Evolutionary conservation across 192 early-diverging fungal species (phyloP).

Genomic region (Coemansia sp.): DNA sequence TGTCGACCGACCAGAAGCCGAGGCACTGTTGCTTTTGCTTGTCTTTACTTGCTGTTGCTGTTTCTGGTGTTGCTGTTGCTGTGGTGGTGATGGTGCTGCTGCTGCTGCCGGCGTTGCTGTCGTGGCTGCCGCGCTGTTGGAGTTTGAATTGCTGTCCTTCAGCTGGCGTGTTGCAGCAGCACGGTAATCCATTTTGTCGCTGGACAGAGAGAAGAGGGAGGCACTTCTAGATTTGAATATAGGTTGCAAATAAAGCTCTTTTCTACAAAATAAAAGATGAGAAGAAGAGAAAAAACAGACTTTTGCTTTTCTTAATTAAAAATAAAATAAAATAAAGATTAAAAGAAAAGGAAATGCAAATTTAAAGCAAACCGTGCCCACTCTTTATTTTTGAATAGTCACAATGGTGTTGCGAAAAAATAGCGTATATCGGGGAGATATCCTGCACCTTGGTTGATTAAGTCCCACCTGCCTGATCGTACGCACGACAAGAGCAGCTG

Average conservation of each 20-base stretch:
- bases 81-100: slow-evolving; percentile 4
- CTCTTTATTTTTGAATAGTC: no score
- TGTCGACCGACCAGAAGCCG: not conserved
- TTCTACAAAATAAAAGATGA: not conserved
- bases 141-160: slow-evolving; percentile 24
- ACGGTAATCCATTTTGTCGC: slow-evolving; percentile 40
- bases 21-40: slow-evolving; percentile 6
- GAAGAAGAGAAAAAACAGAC: not conserved
- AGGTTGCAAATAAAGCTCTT: no score
- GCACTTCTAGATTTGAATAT: not conserved
- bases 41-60: no score
- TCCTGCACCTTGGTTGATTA: no score
- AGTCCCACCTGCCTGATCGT: no score
- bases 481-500: no score
- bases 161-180: slow-evolving; percentile 46
- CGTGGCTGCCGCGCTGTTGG: slow-evolving; percentile 9
- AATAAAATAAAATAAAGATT: not conserved
- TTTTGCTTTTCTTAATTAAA: not conserved
- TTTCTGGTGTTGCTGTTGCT: slow-evolving; percentile 2
- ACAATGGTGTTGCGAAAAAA: no score
- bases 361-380: no score
- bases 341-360: no score
- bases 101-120: slow-evolving; percentile 1
- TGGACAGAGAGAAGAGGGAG: not conserved
- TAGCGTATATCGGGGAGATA: no score